Percentiles rank a stretch among this genome's conserved stretches.
These are phyloP conservation scores for Candida peoriensis DNA, from an alignment of 805 yeast species.

Conservation along the genomic window DNA sequence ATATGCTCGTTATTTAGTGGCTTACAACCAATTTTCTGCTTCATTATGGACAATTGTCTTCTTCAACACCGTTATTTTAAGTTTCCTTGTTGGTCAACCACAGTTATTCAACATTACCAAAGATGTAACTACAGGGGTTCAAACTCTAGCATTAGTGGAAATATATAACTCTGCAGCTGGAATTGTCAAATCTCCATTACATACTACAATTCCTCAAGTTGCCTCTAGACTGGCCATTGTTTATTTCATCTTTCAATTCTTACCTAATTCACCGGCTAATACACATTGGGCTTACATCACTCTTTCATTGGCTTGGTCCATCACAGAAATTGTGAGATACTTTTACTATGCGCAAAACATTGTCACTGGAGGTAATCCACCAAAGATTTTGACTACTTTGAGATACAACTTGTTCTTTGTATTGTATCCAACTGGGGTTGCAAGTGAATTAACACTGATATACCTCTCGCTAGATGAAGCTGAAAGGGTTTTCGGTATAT, in stretches of 20 bases:
- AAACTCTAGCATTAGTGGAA: conserved; percentile 76
- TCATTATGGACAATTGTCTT: conserved; percentile 50
- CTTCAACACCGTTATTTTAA: conserved; percentile 35
- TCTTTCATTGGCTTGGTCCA: conserved; percentile 80
- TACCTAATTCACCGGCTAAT: conserved; percentile 70
- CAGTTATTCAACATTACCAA: conserved; percentile 55
- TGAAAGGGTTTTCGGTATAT: conserved; percentile 39
- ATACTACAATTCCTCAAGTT: conserved; percentile 85
- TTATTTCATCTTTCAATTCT: conserved; percentile 69
- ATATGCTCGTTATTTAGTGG: conserved; percentile 26
- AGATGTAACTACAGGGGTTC: conserved; percentile 58
- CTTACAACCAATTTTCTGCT: conserved; percentile 51
- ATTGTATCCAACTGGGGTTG: conserved; percentile 90
- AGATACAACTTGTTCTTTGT: conserved; percentile 81
- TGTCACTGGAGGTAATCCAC: conserved; percentile 44
- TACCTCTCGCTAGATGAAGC: conserved; percentile 72
- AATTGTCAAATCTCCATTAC: conserved; percentile 75
- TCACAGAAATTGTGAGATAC: conserved; percentile 90
- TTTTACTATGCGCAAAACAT: conserved; percentile 76
- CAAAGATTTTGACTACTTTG: conserved; percentile 56
- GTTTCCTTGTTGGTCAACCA: conserved; percentile 56
- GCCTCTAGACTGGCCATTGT: conserved; percentile 78
- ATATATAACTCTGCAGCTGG: conserved; percentile 75
- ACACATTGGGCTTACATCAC: conserved; percentile 56
- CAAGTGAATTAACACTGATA: conserved; percentile 70